phyloP scores from a whole-genome alignment of 805 yeast genomes.

The Ogataea nonfermentans region DNA sequence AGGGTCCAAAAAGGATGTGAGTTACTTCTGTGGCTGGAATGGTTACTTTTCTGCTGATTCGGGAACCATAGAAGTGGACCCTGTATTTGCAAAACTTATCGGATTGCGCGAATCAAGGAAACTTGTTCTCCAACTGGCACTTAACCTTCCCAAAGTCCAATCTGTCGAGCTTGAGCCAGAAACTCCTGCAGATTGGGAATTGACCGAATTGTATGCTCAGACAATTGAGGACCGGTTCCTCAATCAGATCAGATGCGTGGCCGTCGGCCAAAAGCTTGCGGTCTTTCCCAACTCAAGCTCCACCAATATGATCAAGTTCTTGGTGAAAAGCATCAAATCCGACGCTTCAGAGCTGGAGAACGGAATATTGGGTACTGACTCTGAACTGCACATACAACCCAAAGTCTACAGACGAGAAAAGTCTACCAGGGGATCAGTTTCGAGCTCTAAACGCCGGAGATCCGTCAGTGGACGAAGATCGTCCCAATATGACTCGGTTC shows the following conservation, averaged over 20 bases:
- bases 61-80: slow-evolving; percentile 57
- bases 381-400: slow-evolving; percentile 63
- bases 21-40: slow-evolving; percentile 31
- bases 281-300: slow-evolving; percentile 70
- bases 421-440: slow-evolving; percentile 8
- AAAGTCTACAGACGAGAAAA: slow-evolving; percentile 35
- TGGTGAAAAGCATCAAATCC: slow-evolving; percentile 44
- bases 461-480: slow-evolving; percentile 32
- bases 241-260: slow-evolving; percentile 77
- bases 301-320: slow-evolving; percentile 56
- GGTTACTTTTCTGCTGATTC: slow-evolving; percentile 27
- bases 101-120: slow-evolving; percentile 43
- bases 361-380: slow-evolving; percentile 43
- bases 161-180: slow-evolving; percentile 77
- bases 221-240: slow-evolving; percentile 71
- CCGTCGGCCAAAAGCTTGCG: slow-evolving; percentile 54
- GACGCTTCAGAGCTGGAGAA: slow-evolving; percentile 20
- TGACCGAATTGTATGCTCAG: slow-evolving; percentile 78
- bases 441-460: slow-evolving; percentile 26
- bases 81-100: slow-evolving; percentile 55
- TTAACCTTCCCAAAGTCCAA: slow-evolving; percentile 50
- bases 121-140: slow-evolving; percentile 44
- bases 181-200: slow-evolving; percentile 83
- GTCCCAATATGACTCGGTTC: slow-evolving; percentile 32
- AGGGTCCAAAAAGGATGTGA: slow-evolving; percentile 13